These are phyloP conservation scores for Termitomyces sp. DNA, from an alignment of 768 basidiomycete genomes.

Conservation along the genomic window DNA sequence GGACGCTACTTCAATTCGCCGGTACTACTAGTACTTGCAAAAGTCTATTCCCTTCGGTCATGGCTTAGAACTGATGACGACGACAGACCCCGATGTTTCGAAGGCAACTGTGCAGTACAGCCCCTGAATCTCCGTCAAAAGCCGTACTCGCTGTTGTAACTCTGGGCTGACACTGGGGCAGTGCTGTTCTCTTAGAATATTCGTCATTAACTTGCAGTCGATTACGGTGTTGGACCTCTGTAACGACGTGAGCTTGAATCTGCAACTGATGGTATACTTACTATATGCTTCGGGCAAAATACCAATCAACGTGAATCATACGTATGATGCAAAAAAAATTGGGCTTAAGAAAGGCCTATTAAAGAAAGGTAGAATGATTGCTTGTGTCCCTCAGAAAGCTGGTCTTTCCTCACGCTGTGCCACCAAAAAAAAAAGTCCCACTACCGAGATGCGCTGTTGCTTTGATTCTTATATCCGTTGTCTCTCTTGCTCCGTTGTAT, in stretches of 20 bases:
- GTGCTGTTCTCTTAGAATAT: not conserved
- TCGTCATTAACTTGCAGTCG: not conserved
- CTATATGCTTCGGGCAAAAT: not conserved
- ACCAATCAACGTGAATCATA: not conserved
- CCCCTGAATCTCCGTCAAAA: not conserved
- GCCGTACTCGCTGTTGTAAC: not conserved
- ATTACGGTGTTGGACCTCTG: not conserved
- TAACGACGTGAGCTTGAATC: not conserved
- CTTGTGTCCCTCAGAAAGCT: slow-evolving; percentile 2
- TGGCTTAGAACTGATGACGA: not conserved
- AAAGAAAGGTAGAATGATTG: not conserved
- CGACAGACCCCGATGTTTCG: not conserved
- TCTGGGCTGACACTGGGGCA: not conserved
- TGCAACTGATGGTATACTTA: not conserved
- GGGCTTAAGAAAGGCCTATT: not conserved
- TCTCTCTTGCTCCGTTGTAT: not conserved
- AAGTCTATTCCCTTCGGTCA: not conserved
- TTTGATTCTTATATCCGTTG: not conserved
- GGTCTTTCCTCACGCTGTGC: slow-evolving; percentile 4
- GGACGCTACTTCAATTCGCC: not conserved
- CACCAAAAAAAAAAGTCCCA: not conserved
- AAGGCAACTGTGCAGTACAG: not conserved
- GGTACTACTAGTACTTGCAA: not conserved
- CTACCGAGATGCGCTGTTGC: not conserved
- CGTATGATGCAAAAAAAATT: not conserved